phyloP scores from a whole-genome alignment of 73 alveolate species.

The Diophrys sp. region DNA sequence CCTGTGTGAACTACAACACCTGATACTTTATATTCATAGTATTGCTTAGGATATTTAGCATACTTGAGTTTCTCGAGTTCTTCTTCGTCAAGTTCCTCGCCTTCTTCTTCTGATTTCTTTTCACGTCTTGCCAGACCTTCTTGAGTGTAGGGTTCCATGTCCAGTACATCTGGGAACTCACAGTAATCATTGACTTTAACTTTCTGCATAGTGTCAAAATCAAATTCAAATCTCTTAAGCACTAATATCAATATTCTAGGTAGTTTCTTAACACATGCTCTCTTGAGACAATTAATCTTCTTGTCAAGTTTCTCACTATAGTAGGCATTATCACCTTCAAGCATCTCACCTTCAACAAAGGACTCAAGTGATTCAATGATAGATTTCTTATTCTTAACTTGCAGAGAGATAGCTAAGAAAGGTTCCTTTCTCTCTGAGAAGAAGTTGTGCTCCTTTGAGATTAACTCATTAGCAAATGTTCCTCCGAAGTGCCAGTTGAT shows the following conservation, averaged over 20 bases:
- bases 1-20: slow-evolving; percentile 98
- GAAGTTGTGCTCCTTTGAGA: slow-evolving; percentile 81
- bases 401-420: slow-evolving; percentile 71
- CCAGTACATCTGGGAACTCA: slow-evolving; percentile 93
- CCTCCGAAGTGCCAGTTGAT: slow-evolving; percentile 69
- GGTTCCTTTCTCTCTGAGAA: slow-evolving; percentile 63
- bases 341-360: slow-evolving; percentile 93
- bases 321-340: slow-evolving; percentile 96
- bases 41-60: slow-evolving; percentile 69
- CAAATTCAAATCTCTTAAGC: slow-evolving; percentile 93
- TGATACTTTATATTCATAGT: slow-evolving; percentile 80
- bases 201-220: slow-evolving; percentile 89
- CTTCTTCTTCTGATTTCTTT: slow-evolving; percentile 40
- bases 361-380: slow-evolving; percentile 86
- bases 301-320: slow-evolving; percentile 90
- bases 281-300: slow-evolving; percentile 88
- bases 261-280: slow-evolving; percentile 86
- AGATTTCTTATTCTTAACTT: slow-evolving; percentile 86
- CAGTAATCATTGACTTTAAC: slow-evolving; percentile 94
- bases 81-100: slow-evolving; percentile 32
- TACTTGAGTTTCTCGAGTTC: slow-evolving; percentile 16
- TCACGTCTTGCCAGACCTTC: slow-evolving; percentile 88
- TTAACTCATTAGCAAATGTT: slow-evolving; percentile 61
- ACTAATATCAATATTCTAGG: slow-evolving; percentile 92
- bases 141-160: slow-evolving; percentile 94